Percentiles rank a stretch among this genome's conserved stretches.
Evolutionary conservation across 1,284 basidiomycete species (phyloP).

Genomic region (Leccinum griseonigrum): DNA sequence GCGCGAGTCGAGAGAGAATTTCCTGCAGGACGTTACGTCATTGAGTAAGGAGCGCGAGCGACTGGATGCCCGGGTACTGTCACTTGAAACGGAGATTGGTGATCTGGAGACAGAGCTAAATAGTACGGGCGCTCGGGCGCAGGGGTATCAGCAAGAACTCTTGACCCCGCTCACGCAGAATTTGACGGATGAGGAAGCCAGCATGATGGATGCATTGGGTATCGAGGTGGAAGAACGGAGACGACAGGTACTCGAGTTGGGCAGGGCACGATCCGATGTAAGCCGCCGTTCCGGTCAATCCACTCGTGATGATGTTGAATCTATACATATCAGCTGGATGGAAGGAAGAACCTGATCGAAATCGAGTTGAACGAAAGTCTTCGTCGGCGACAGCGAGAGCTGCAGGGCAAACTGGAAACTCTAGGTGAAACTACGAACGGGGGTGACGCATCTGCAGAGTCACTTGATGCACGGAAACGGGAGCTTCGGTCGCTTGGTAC

Average conservation of each 20-base stretch:
- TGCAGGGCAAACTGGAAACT: constrained; percentile 75
- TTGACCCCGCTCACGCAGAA: constrained; percentile 73
- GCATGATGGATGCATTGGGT: constrained; percentile 66
- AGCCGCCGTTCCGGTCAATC: constrained; percentile 31
- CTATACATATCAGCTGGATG: constrained; percentile 57
- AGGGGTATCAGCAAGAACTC: constrained; percentile 73
- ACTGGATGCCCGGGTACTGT: constrained; percentile 57
- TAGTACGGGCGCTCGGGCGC: constrained; percentile 55
- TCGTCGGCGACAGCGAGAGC: constrained; percentile 73
- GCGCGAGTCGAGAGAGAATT: constrained; percentile 64
- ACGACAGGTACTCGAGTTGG: constrained; percentile 67
- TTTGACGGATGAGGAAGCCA: constrained; percentile 73
- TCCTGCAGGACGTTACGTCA: constrained; percentile 62
- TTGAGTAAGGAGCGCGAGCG: constrained; percentile 74
- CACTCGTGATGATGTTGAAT: constrained; percentile 2
- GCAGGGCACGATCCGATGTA: constrained; percentile 73
- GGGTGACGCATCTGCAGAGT: constrained; percentile 54
- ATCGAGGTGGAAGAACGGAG: constrained; percentile 76
- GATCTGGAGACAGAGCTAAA: constrained; percentile 74
- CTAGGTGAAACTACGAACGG: constrained; percentile 67
- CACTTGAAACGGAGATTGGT: constrained; percentile 66
- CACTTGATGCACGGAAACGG: constrained; percentile 64
- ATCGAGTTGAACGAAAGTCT: constrained; percentile 94
- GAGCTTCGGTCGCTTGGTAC: constrained; percentile 68
- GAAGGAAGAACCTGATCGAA: constrained; percentile 79